Percentiles rank a stretch among this genome's conserved stretches.
Evolutionary conservation across 2,329 filamentous ascomycete genomes (phyloP).

Genomic region (Fusarium floridanum): DNA sequence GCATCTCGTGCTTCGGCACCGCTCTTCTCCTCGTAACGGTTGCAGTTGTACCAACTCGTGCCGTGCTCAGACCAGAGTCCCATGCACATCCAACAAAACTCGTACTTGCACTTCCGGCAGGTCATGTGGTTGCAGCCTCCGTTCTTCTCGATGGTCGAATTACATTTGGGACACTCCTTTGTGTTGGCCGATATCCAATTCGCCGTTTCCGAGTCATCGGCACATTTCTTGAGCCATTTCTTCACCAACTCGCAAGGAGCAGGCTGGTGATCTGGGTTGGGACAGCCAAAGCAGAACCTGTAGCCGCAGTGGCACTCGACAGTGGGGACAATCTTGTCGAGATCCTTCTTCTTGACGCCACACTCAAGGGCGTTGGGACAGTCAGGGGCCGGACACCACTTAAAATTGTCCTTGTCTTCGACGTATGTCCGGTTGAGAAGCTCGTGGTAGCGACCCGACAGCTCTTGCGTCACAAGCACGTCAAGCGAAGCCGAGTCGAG

Average conservation of each 20-base stretch:
- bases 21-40: slow-evolving; percentile 95
- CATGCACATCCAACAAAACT: slow-evolving; percentile 99
- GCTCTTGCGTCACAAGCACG: slow-evolving; percentile 73
- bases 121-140: slow-evolving; percentile 99
- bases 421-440: slow-evolving; percentile 95
- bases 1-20: slow-evolving; percentile 90
- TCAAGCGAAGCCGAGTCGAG: slow-evolving; percentile 91
- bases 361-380: slow-evolving; percentile 95
- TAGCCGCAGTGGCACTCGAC: slow-evolving; percentile 88
- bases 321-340: slow-evolving; percentile 87
- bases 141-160: slow-evolving; percentile 99
- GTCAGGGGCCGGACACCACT: slow-evolving; percentile 99
- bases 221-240: slow-evolving; percentile 97
- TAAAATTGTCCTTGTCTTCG: slow-evolving; percentile 93
- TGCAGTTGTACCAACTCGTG: slow-evolving; percentile 99
- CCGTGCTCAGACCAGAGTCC: slow-evolving; percentile 98
- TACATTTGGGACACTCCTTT: slow-evolving; percentile 96
- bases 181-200: slow-evolving; percentile 99
- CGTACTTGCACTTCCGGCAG: slow-evolving; percentile 93
- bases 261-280: slow-evolving; percentile 89
- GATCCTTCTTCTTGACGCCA: slow-evolving; percentile 85
- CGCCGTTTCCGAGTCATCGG: slow-evolving; percentile 96
- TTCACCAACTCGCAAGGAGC: slow-evolving; percentile 92
- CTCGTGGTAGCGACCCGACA: slow-evolving; percentile 78
- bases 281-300: slow-evolving; percentile 95